phyloP scores from a whole-genome alignment of 2,329 filamentous ascomycete genomes.

The Shiraia sp. region DNA sequence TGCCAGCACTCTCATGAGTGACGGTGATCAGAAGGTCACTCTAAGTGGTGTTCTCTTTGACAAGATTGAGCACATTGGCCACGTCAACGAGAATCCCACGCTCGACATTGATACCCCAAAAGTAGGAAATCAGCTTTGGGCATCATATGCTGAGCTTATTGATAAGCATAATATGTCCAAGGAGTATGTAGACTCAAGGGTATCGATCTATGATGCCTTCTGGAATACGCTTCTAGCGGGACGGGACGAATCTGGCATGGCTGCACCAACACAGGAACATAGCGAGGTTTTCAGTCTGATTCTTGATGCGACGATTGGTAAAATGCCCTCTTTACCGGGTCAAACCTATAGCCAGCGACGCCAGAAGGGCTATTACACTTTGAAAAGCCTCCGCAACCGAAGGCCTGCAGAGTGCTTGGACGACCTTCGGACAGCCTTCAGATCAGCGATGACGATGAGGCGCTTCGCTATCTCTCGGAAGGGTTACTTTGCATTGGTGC shows the following conservation, averaged over 20 bases:
- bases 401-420: constrained; percentile 17
- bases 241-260: constrained; percentile 17
- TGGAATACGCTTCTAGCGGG: constrained; percentile 24
- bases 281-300: constrained; percentile 29
- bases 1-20: constrained; percentile 1
- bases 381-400: constrained; percentile 20
- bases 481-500: constrained; percentile 28
- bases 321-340: constrained; percentile 19
- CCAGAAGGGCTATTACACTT: constrained; percentile 22
- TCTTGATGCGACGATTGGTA: constrained; percentile 17
- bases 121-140: constrained; percentile 6
- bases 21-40: constrained; percentile 10
- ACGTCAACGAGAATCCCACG: constrained; percentile 6
- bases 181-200: constrained; percentile 7
- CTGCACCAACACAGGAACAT: constrained; percentile 17
- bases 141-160: constrained; percentile 13
- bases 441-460: constrained; percentile 21
- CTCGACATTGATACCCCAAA: constrained; percentile 17
- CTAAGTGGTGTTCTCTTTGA: constrained; percentile 23
- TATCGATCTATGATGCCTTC: constrained; percentile 26
- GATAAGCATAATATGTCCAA: neutral
- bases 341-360: constrained; percentile 24
- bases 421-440: constrained; percentile 16
- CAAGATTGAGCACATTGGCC: constrained; percentile 11
- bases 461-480: constrained; percentile 24